Base-by-base conservation (phyloP, 768 basidiomycete species). In the Epithele typhae region DNA sequence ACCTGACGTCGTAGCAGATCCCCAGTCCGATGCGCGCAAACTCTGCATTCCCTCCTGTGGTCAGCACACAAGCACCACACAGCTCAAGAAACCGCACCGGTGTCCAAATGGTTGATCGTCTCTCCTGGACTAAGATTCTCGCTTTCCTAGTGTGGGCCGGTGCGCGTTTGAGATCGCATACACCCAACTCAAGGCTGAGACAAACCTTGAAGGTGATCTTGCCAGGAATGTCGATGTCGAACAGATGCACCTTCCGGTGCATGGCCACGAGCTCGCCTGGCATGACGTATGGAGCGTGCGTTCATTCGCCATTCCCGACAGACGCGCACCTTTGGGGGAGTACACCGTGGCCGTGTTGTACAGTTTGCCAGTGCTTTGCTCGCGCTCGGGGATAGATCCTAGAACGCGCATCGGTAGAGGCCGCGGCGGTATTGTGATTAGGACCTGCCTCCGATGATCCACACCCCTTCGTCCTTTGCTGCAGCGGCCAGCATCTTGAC, bases 11-110 rank as follows among this genome's bases (percentile, higher is more conserved):
- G 60, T 97, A 98, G 64, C 95, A 99, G 49, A 99, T 92, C 0
- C 93, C 95, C 19, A 98, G 73, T 8, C 95, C 96, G 52, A 99
- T 83, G 43, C 92, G 85, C n/a, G 93, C 96, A 63, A 96, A 97
- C n/a, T 87, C 92, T 93, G 57, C n/a, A 19, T 17, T 14, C n/a
- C n/a, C 37, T 45, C 14, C 3, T 23, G 14, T 30, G 27, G 27
- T 30, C 14, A n/a, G n/a, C n/a, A n/a, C n/a, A n/a, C n/a, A n/a
- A n/a, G n/a, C n/a, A n/a, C n/a, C n/a, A n/a, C 27, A 7, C 35
- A 8, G 35, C 35, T 14, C 18, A 6, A 8, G 9, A 15, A 14
- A 22, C 54, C 60, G 19, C 55, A 89, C 92, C 89, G 3, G 96
- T 94, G 53, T 95, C 91, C 60, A 99, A 92, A 41, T 76, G 83